Percentiles rank a stretch among this genome's conserved stretches.
Conservation (phyloP, 108 stramenopile species). For the Cyclotella baltica region DNA sequence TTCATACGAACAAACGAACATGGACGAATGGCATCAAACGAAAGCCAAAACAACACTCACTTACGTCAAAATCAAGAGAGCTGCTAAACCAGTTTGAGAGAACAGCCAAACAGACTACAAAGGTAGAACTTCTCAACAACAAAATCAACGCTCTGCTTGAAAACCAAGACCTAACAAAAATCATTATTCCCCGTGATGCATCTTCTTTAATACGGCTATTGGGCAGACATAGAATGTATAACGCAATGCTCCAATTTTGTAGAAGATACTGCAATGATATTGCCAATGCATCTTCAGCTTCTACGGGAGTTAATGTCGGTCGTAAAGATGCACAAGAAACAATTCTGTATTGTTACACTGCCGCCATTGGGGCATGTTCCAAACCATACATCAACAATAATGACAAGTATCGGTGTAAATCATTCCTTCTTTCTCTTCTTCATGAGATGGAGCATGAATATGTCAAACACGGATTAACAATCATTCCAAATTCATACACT, state of each 20-base stretch:
- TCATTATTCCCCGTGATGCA: conserved; percentile 30
- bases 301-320: conserved; percentile 3
- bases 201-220: conserved; percentile 36
- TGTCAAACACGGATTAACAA: background rate
- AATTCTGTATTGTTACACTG: conserved; percentile 38
- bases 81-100: background rate
- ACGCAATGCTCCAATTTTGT: conserved; percentile 43
- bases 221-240: conserved; percentile 29
- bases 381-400: conserved; percentile 14
- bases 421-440: conserved; percentile 36
- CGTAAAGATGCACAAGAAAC: conserved; percentile 28
- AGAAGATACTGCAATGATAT: conserved; percentile 41
- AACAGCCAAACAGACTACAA: background rate
- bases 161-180: conserved; percentile 12
- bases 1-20: no score
- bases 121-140: background rate
- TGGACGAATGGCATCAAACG: no score
- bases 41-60: no score
- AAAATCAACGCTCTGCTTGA: background rate
- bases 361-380: conserved; percentile 33
- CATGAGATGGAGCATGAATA: conserved; percentile 43
- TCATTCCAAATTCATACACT: conserved; percentile 48
- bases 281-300: background rate
- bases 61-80: background rate
- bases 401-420: conserved; percentile 30